These are phyloP conservation scores for Pythium scleroteichum DNA, from an alignment of 352 stramenopile genomes.

Conservation along the genomic window DNA sequence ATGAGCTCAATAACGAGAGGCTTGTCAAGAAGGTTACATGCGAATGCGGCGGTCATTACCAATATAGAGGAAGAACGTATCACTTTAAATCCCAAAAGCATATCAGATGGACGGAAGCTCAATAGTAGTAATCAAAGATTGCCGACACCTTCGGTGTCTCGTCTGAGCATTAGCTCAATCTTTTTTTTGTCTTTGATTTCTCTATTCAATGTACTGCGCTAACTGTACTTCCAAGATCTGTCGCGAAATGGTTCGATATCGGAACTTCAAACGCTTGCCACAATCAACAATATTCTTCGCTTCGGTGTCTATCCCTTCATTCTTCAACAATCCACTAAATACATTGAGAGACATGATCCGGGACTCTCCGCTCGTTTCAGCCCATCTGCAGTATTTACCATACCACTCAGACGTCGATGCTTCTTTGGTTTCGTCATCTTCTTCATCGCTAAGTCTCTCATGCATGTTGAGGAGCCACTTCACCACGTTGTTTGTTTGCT, in stretches of 20 bases:
- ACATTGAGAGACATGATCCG: constrained; percentile 20
- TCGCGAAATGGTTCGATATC: constrained; percentile 18
- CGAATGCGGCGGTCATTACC: constrained; percentile 23
- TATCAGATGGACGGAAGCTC: constrained; percentile 23
- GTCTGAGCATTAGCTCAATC: too few species aligned
- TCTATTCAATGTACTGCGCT: constrained; percentile 20
- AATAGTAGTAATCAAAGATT: neutral
- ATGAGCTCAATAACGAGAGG: constrained; percentile 27
- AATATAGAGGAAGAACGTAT: constrained; percentile 30
- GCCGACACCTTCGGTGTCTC: too few species aligned
- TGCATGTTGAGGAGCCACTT: constrained; percentile 14
- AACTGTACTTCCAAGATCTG: constrained; percentile 7
- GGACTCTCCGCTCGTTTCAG: constrained; percentile 17
- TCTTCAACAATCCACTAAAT: constrained; percentile 18
- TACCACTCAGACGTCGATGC: constrained; percentile 19
- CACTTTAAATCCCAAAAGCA: constrained; percentile 28
- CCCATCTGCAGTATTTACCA: constrained; percentile 19
- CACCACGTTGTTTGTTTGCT: constrained; percentile 23
- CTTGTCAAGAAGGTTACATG: constrained; percentile 16
- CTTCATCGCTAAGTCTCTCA: constrained; percentile 18
- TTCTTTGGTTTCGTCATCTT: constrained; percentile 15
- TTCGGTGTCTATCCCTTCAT: constrained; percentile 19
- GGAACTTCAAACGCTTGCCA: constrained; percentile 13
- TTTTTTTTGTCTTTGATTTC: constrained; percentile 9
- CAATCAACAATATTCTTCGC: constrained; percentile 11